Evolutionary conservation across 352 stramenopile genomes (phyloP).

Genomic region (Phytopythium helicoides): DNA sequence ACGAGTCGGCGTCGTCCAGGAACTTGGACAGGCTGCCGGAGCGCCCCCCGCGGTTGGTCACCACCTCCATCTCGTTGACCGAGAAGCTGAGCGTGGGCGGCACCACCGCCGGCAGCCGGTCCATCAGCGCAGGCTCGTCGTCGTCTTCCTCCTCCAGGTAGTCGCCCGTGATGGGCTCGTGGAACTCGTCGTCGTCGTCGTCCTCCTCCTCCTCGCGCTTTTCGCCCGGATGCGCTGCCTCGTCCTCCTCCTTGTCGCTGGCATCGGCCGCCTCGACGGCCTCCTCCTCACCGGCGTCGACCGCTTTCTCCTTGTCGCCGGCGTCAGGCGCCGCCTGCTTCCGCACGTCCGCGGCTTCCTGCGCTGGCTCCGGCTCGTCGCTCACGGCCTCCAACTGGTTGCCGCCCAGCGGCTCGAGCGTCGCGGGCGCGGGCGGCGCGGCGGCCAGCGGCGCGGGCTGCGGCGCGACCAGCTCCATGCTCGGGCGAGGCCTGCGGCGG

Average conservation of each 20-base stretch:
- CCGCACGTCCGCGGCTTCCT: not conserved
- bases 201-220: slow-evolving; percentile 21
- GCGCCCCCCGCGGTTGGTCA: slow-evolving; percentile 69
- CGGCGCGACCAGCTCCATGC: too few relatives aligned
- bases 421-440: too few relatives aligned
- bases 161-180: slow-evolving; percentile 38
- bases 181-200: slow-evolving; percentile 45
- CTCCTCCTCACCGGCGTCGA: slow-evolving; percentile 2
- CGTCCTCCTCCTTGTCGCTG: slow-evolving; percentile 3
- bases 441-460: too few relatives aligned
- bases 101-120: slow-evolving; percentile 22
- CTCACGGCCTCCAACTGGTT: too few relatives aligned
- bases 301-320: slow-evolving; percentile 4
- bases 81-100: slow-evolving; percentile 70
- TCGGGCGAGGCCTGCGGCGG: too few relatives aligned
- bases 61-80: slow-evolving; percentile 83
- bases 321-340: not conserved
- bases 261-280: slow-evolving; percentile 4
- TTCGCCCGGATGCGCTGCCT: slow-evolving; percentile 18
- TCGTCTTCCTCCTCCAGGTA: slow-evolving; percentile 22
- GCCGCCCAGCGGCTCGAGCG: too few relatives aligned
- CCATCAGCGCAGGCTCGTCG: slow-evolving; percentile 3
- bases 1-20: slow-evolving; percentile 70
- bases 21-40: slow-evolving; percentile 79
- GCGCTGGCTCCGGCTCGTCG: too few relatives aligned